Evolutionary conservation across 2,329 filamentous ascomycete species (phyloP).

Genomic region (Colletotrichum sp.): DNA sequence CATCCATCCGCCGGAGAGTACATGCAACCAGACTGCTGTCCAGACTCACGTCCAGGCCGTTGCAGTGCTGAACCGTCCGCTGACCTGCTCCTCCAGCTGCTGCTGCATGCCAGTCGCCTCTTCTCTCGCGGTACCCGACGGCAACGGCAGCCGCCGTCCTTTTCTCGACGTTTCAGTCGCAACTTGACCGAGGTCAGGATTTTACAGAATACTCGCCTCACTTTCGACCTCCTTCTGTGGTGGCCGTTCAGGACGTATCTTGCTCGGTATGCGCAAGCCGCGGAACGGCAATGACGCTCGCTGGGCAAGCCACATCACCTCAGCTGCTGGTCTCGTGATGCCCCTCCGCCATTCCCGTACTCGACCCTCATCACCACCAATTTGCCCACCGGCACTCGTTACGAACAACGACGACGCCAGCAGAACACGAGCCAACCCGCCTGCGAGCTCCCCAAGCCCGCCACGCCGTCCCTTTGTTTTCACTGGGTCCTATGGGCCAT

Average conservation of each 20-base stretch:
- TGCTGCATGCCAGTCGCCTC: neutral
- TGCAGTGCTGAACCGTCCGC: neutral
- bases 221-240: neutral
- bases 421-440: neutral
- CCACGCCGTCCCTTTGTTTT: constrained; percentile 5
- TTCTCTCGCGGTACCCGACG: neutral
- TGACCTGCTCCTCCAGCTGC: neutral
- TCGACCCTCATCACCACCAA: neutral
- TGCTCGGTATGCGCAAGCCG: neutral
- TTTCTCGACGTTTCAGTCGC: neutral
- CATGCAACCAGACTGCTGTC: neutral
- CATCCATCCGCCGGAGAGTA: neutral
- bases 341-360: neutral
- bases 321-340: neutral
- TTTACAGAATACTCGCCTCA: neutral
- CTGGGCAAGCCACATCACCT: neutral
- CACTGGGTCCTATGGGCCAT: neutral
- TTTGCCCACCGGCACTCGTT: neutral
- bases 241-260: neutral
- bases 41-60: neutral
- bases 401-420: neutral
- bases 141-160: neutral
- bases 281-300: neutral
- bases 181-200: neutral
- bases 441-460: neutral